These are phyloP conservation scores for Yamadazyma oceani DNA, from an alignment of 1,139 yeast genomes.

Conservation along the genomic window DNA sequence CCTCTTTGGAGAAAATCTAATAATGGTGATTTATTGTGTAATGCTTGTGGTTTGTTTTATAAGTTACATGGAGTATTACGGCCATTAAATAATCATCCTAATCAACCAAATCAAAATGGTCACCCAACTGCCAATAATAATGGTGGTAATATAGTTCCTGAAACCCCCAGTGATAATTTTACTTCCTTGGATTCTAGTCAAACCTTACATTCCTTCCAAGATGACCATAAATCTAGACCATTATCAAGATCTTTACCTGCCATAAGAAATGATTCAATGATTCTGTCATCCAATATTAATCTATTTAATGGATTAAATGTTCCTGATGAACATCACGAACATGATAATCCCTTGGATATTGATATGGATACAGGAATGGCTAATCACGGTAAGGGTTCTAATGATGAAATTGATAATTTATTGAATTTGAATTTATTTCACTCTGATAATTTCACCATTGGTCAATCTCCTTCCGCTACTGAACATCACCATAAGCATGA, in stretches of 20 bases:
- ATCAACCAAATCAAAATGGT: no score
- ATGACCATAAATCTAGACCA: slow-evolving; percentile 1
- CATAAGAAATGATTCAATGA: slow-evolving; percentile 19
- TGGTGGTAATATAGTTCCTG: neutral
- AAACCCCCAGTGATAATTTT: slow-evolving; percentile 1
- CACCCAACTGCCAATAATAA: slow-evolving; percentile 1
- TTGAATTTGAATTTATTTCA: slow-evolving; percentile 43
- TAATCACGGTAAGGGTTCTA: neutral
- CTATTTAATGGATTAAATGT: slow-evolving; percentile 24
- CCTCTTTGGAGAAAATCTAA: slow-evolving; percentile 50
- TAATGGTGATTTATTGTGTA: slow-evolving; percentile 45
- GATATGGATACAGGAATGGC: slow-evolving; percentile 6
- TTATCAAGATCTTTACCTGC: slow-evolving; percentile 7
- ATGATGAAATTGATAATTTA: slow-evolving; percentile 43
- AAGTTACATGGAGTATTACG: slow-evolving; percentile 48
- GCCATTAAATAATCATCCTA: slow-evolving; percentile 28
- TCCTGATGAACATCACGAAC: slow-evolving; percentile 5
- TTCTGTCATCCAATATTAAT: slow-evolving; percentile 25
- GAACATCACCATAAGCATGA: slow-evolving; percentile 10
- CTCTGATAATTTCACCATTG: slow-evolving; percentile 27
- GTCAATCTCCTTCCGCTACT: slow-evolving; percentile 7
- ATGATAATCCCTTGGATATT: no score
- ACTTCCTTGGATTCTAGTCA: slow-evolving; percentile 2
- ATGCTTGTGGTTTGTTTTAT: slow-evolving; percentile 50
- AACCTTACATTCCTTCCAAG: no score